Evolutionary conservation across 768 basidiomycete genomes (phyloP).

Genomic region (Pisolithus microcarpus): DNA sequence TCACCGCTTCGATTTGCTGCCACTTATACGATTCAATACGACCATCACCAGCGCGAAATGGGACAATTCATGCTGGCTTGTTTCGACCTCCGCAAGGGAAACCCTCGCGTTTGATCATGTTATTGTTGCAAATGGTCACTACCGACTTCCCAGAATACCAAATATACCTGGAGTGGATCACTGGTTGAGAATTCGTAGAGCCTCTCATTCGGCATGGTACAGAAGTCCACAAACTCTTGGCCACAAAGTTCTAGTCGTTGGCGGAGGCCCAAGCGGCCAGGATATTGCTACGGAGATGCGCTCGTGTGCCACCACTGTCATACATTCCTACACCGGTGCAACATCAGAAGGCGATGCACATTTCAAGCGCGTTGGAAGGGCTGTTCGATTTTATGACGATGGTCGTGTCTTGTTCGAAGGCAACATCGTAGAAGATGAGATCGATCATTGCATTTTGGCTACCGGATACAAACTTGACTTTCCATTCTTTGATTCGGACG

Average conservation of each 20-base stretch:
- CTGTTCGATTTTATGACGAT: conserved; percentile 30
- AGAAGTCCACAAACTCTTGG: conserved; percentile 40
- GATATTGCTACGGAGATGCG: conserved; percentile 62
- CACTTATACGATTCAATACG: conserved; percentile 59
- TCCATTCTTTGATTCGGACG: conserved; percentile 47
- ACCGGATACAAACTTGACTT: conserved; percentile 67
- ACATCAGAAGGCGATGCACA: conserved; percentile 25
- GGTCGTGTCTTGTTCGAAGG: conserved; percentile 55
- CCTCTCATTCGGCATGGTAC: conserved; percentile 64
- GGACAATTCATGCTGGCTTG: conserved; percentile 39
- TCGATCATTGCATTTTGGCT: conserved; percentile 64
- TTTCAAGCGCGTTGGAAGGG: conserved; percentile 36
- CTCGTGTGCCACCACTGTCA: conserved; percentile 35
- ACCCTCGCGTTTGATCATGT: conserved; percentile 52
- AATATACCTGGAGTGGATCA: conserved; percentile 46
- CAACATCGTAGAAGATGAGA: conserved; percentile 42
- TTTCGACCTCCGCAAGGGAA: conserved; percentile 36
- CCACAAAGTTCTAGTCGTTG: conserved; percentile 39
- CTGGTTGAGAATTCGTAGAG: conserved; percentile 50
- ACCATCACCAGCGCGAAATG: conserved; percentile 44
- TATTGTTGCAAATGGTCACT: conserved; percentile 72
- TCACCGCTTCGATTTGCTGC: conserved; percentile 47
- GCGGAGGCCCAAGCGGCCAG: conserved; percentile 56
- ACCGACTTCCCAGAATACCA: conserved; percentile 58
- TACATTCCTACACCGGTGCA: conserved; percentile 47